Evolutionary conservation across 345 rosid species (phyloP).

Genomic region (Murraya koenigii): DNA sequence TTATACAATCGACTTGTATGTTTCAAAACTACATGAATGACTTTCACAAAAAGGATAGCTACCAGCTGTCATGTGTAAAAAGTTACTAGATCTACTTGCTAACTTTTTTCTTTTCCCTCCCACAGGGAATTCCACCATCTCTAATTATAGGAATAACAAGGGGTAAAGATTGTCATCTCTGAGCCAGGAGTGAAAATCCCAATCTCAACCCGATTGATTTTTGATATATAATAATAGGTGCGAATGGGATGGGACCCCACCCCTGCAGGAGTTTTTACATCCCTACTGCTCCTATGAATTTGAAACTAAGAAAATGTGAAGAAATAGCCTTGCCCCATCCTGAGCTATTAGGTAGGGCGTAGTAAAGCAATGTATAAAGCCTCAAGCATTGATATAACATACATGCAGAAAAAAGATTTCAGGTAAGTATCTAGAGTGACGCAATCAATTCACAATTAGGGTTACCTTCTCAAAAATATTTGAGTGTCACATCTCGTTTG

Average conservation of each 20-base stretch:
- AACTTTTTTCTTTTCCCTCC: too few species aligned
- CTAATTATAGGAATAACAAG: too few species aligned
- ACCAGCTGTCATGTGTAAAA: not conserved
- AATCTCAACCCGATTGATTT: too few species aligned
- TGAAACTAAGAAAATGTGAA: not conserved
- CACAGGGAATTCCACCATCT: too few species aligned
- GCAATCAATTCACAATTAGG: not conserved
- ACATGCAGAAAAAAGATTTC: not conserved
- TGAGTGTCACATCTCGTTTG: constrained; percentile 15
- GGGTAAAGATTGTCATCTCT: too few species aligned
- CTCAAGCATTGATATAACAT: not conserved
- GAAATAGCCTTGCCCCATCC: not conserved
- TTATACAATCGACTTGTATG: not conserved
- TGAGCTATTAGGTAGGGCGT: not conserved
- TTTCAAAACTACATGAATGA: not conserved
- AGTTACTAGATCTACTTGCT: not conserved
- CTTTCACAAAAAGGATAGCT: not conserved
- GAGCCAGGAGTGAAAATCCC: too few species aligned
- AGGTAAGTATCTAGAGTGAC: not conserved
- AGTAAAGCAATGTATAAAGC: not conserved
- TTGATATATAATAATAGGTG: too few species aligned
- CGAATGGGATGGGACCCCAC: too few species aligned
- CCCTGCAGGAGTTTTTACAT: too few species aligned
- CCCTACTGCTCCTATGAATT: not conserved
- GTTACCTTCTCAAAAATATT: constrained; percentile 25